Evolutionary conservation across 2,329 filamentous ascomycete species (phyloP).

Genomic region (Fusarium subglutinans): DNA sequence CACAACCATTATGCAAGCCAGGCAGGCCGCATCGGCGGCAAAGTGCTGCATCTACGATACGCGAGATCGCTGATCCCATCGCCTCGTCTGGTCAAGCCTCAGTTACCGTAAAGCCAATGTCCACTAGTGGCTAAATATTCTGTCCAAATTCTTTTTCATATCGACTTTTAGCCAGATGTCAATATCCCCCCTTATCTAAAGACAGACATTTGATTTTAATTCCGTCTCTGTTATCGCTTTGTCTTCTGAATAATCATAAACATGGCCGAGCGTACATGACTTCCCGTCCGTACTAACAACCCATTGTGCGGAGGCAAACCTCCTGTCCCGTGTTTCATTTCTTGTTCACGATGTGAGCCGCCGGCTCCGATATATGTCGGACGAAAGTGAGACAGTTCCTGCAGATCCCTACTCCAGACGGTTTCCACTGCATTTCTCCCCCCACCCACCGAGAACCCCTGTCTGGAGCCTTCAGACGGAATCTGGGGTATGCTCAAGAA

Average conservation of each 20-base stretch:
- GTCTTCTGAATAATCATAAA: not conserved
- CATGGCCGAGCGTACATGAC: not conserved
- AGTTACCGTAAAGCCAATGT: not conserved
- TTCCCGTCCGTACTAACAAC: not conserved
- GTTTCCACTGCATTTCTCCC: not conserved
- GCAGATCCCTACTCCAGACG: not conserved
- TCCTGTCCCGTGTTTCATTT: not conserved
- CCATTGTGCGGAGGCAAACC: not conserved
- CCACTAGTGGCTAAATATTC: not conserved
- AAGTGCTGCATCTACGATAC: not conserved
- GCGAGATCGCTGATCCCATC: not conserved
- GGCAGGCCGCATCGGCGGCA: not conserved
- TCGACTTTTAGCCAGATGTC: fast-evolving
- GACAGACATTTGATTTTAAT: not conserved
- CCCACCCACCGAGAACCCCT: not conserved
- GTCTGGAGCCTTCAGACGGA: not conserved
- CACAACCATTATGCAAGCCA: not conserved
- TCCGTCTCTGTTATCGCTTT: not conserved
- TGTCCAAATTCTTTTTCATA: fast-evolving
- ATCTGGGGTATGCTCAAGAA: not conserved
- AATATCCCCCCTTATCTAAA: not conserved
- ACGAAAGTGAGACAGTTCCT: not conserved
- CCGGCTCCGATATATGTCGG: not conserved
- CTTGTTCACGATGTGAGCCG: not conserved
- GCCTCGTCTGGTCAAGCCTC: not conserved